Evolutionary conservation across 371 early-diverging fungal species (phyloP), one percentile per base, ranked within the genome.

Genomic region (Actinomortierella wolfii): DNA sequence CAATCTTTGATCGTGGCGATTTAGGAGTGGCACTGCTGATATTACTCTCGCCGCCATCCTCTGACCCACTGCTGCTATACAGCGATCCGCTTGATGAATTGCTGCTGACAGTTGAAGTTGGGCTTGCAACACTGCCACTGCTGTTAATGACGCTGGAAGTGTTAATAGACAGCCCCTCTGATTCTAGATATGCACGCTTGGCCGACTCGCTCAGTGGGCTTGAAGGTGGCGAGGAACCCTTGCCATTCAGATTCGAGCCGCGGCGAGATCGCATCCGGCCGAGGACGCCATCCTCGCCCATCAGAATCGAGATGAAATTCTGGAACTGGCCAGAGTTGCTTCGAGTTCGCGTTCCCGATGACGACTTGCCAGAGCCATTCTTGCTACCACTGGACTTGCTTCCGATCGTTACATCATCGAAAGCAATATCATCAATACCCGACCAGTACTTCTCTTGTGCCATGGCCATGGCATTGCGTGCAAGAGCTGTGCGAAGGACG

Each of bases 381-480:
- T 21, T 23, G 44, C 21, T 48, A n/a, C 44, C 24, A 46, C 28
- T 34, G 39, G 4, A 28, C 11, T 21, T n/a, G 20, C 49, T 14
- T 13, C 60, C 66, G 2, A 63, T 59, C 15, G 51, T 49, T n/a
- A 53, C 50, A 41, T 71, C 73, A 58, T 73, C 67, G 56, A 73
- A 73, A 21, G 66, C 67, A 56, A 73, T 73, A 7, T 73, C 73
- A 18, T 73, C 73, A 57, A 73, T 73, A 14, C 73, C 73, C 1
- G 73, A 73, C 73, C 73, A 73, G 45, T 73, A 73, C 59, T 63
- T 58, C 44, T 73, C 73, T 34, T 73, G 73, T 11, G 73, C 73
- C 7, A 51, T 49, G 40, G 63, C 63, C 63, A 73, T 58, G 13
- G 73, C 73, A 59, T 59, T 67, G 21, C 59, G 55, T 0, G 73